Conservation (phyloP, 106 monocot genomes). For the Gastrodia elata region DNA sequence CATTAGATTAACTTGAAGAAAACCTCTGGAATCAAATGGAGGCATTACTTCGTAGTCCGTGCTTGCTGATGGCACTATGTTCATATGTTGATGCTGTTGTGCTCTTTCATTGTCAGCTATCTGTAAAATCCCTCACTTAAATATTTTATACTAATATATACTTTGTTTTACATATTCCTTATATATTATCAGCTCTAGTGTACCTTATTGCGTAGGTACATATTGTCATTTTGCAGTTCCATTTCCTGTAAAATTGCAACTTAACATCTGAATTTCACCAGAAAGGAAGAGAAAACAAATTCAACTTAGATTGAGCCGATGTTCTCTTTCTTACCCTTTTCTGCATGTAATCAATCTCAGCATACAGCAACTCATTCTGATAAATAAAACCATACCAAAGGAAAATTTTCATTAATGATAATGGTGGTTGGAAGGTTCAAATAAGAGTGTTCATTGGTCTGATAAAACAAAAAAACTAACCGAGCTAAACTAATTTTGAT, state of each 20-base stretch:
- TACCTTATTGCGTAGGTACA: constrained; percentile 38
- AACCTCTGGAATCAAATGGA: constrained; percentile 32
- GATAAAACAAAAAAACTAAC: too few species aligned
- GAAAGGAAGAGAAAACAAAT: not conserved
- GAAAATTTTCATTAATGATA: not conserved
- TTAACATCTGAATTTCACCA: not conserved
- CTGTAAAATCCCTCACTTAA: constrained; percentile 6
- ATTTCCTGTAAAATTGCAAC: constrained; percentile 21
- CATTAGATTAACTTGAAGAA: constrained; percentile 24
- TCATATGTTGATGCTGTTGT: constrained; percentile 24
- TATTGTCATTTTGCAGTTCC: constrained; percentile 35
- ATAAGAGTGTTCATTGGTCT: not conserved
- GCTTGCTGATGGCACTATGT: constrained; percentile 18
- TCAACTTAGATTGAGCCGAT: not conserved
- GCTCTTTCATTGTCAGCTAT: constrained; percentile 41
- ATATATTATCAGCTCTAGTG: too few species aligned
- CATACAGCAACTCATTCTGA: constrained; percentile 31
- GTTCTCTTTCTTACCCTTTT: constrained; percentile 24
- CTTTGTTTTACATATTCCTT: too few species aligned
- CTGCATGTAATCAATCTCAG: constrained; percentile 44
- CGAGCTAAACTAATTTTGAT: too few species aligned
- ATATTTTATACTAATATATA: too few species aligned
- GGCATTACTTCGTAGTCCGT: constrained; percentile 29
- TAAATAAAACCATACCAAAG: not conserved
- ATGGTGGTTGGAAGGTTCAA: not conserved